Conservation (phyloP, 1,284 basidiomycete species). For the Pisolithus thermaeus region DNA sequence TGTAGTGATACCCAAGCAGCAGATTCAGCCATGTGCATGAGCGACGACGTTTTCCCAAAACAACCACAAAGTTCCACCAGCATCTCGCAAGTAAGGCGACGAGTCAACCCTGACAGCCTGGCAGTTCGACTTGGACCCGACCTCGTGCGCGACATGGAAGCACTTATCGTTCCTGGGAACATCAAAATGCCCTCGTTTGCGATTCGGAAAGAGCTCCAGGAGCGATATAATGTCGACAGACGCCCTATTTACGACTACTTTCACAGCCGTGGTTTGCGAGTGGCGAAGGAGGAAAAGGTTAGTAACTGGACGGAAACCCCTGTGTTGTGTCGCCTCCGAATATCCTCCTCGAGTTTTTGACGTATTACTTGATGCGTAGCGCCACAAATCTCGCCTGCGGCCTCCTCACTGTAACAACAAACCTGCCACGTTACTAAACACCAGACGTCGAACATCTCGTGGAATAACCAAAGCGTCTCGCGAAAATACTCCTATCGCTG, state of each 20-base stretch:
- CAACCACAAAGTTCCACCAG: not conserved
- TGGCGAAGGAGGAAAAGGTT: slow-evolving; percentile 61
- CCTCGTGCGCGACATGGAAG: slow-evolving; percentile 62
- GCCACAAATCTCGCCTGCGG: not conserved
- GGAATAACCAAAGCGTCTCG: too few species aligned
- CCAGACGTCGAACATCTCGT: too few species aligned
- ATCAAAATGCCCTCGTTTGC: slow-evolving; percentile 67
- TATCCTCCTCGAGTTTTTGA: too few species aligned
- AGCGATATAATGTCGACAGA: slow-evolving; percentile 60
- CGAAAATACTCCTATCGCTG: too few species aligned
- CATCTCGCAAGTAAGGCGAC: slow-evolving; percentile 26
- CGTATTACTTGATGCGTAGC: too few species aligned
- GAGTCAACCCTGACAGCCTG: slow-evolving; percentile 51
- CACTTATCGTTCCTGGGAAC: slow-evolving; percentile 56
- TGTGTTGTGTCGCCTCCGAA: not conserved
- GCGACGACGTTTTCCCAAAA: not conserved
- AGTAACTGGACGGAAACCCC: not conserved
- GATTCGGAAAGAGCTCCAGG: slow-evolving; percentile 61
- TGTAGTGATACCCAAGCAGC: not conserved
- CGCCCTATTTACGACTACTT: slow-evolving; percentile 75
- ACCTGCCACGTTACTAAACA: slow-evolving; percentile 6
- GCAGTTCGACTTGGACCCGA: slow-evolving; percentile 59
- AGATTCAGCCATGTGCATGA: not conserved
- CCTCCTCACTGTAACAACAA: slow-evolving; percentile 13
- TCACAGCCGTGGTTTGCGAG: slow-evolving; percentile 57